These are phyloP conservation scores for Periglandula ipomoeae DNA, from an alignment of 2,329 filamentous ascomycete species.

Conservation along the genomic window DNA sequence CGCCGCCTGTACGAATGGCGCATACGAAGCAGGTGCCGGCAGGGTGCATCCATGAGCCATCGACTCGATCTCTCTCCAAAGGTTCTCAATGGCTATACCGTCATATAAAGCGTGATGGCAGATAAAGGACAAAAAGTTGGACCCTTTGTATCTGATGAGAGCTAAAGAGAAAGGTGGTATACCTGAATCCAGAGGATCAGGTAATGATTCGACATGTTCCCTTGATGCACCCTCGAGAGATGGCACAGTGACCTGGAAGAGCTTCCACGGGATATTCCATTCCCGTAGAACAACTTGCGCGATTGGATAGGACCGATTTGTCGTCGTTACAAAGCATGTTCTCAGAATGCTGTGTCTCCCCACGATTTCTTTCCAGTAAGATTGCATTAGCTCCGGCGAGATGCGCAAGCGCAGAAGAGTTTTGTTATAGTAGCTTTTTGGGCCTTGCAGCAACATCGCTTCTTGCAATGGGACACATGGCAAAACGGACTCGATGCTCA, in stretches of 20 bases:
- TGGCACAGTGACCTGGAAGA: constrained; percentile 19
- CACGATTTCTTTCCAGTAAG: constrained; percentile 54
- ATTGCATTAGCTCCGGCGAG: constrained; percentile 39
- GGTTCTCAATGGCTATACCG: constrained; percentile 61
- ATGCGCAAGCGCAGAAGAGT: constrained; percentile 53
- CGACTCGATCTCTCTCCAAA: constrained; percentile 63
- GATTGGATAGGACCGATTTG: constrained; percentile 51
- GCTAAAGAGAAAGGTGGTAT: constrained; percentile 37
- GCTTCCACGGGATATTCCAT: constrained; percentile 32
- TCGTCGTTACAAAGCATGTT: constrained; percentile 64
- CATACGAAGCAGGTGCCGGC: constrained; percentile 43
- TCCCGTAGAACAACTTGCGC: constrained; percentile 59
- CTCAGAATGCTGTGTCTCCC: constrained; percentile 66
- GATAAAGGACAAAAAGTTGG: constrained; percentile 35
- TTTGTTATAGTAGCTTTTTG: constrained; percentile 61
- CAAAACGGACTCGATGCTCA: constrained; percentile 45
- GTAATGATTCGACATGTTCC: constrained; percentile 29
- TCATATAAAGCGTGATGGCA: constrained; percentile 84
- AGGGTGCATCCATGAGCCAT: constrained; percentile 40
- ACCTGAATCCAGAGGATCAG: constrained; percentile 33
- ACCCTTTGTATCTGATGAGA: constrained; percentile 23
- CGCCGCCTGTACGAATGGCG: constrained; percentile 54
- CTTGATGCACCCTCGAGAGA: constrained; percentile 29
- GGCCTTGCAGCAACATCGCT: constrained; percentile 60
- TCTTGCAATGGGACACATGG: constrained; percentile 85